A percentile compares a stretch with the other conserved stretches of the same genome.
Conservation (phyloP, 169 alveolate genomes). For the Plasmodium berghei region DNA sequence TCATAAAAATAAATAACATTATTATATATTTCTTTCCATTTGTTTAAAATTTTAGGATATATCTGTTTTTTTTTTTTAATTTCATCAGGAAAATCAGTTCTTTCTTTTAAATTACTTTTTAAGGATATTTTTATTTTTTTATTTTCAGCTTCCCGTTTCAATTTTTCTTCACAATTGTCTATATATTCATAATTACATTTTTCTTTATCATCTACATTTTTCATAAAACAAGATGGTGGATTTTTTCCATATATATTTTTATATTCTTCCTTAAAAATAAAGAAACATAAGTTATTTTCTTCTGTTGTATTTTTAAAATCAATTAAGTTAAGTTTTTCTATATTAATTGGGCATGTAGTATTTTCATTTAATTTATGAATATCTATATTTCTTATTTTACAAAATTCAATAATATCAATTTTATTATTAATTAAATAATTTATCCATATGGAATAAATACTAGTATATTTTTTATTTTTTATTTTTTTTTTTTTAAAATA, state of each 20-base stretch:
- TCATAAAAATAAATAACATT: constrained; percentile 30
- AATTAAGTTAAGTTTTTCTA: constrained; percentile 4
- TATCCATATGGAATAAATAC: constrained; percentile 31
- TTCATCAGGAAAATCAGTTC: neutral
- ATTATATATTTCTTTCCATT: constrained; percentile 1
- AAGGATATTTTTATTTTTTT: constrained; percentile 7
- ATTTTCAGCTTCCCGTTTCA: neutral
- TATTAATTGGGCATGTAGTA: neutral
- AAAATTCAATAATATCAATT: constrained; percentile 12
- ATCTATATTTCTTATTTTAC: constrained; percentile 18
- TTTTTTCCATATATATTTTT: neutral
- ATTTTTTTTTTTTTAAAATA: constrained; percentile 29
- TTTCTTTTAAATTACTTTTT: neutral
- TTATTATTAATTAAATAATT: constrained; percentile 24
- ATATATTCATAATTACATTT: neutral
- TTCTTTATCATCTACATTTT: neutral
- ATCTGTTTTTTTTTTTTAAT: neutral
- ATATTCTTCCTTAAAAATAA: constrained; percentile 47
- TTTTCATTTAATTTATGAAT: constrained; percentile 20
- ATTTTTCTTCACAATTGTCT: neutral
- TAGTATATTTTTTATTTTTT: constrained; percentile 52
- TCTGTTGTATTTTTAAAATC: constrained; percentile 16
- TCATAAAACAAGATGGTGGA: no score
- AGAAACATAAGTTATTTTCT: constrained; percentile 11
- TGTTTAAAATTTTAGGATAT: neutral